Evolutionary conservation across 495 filamentous ascomycete species (phyloP), one percentile per base, ranked within the genome.

Genomic region (Penicillium pulvis): DNA sequence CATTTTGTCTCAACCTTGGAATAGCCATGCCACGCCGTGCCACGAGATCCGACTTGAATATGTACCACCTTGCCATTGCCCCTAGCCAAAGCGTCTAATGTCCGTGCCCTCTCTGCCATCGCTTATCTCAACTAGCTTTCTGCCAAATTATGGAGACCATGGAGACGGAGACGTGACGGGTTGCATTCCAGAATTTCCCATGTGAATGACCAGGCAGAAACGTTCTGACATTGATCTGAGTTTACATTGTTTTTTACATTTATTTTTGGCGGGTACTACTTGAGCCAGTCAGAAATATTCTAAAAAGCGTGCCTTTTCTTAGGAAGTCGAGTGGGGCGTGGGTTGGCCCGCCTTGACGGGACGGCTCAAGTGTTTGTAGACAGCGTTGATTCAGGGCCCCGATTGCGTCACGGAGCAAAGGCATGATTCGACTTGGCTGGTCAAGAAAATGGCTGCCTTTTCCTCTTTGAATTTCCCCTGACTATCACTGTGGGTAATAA

Each of bases 401-500:
- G 16, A 41, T 41, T n/a, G 39, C 39, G 39, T 41, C 39, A 41
- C 39, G 39, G 4, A 14, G 33, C 14, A 41, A 41, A 41, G 16
- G 16, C 39, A 36, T 41, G 14, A 41, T 41, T 41, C 39, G 39
- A 17, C 16, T 17, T 6, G 7, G 6, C 14, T 36, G 9, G 4
- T 23, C 20, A 41, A 3, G 5, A 41, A 47, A 28, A 47, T 41
- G 17, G 14, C 14, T 41, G 14, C 39, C 16, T 56, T 56, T 45
- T 26, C 43, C 26, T n/a, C 28, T 53, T 24, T 26, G 6, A 4
- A 8, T 45, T 24, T 19, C 53, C 53, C 53, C 53, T 56, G 53
- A 56, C 43, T 56, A 56, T 56, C 53, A 56, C 42, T n/a, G 53
- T 24, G 53, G 53, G 39, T 23, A 9, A 17, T 41, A 41, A 41